Percentiles rank a stretch among this genome's conserved stretches.
Conservation (phyloP, 208 protist species). For the Trypanosoma caninum region DNA sequence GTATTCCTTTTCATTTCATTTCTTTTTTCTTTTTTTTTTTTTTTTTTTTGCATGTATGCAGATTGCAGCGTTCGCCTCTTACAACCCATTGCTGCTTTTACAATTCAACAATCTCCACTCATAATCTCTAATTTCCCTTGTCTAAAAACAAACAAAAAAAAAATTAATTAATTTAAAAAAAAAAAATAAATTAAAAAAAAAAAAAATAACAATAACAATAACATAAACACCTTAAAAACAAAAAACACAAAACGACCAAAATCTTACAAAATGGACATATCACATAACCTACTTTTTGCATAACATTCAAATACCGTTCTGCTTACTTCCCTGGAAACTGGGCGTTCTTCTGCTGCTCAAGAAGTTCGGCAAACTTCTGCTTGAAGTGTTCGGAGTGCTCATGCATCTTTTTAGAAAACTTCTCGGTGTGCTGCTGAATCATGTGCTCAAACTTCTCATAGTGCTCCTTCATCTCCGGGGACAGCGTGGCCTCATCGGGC, state of each 20-base stretch:
- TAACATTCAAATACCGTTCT: too few species aligned
- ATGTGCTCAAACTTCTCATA: constrained; percentile 92
- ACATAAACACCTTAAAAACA: not conserved
- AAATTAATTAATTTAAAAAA: constrained; percentile 9
- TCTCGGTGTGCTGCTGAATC: constrained; percentile 92
- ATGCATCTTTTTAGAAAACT: constrained; percentile 93
- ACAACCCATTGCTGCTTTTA: too few species aligned
- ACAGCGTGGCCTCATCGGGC: constrained; percentile 85
- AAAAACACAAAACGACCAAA: constrained; percentile 9
- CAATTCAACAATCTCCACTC: not conserved
- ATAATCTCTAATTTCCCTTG: not conserved
- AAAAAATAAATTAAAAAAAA: constrained; percentile 2
- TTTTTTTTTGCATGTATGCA: too few species aligned
- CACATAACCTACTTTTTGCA: too few species aligned
- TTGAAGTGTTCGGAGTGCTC: constrained; percentile 92
- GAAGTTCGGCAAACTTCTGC: constrained; percentile 85
- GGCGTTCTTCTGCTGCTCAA: constrained; percentile 92
- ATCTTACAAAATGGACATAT: not conserved
- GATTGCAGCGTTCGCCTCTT: too few species aligned
- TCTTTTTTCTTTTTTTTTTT: too few species aligned
- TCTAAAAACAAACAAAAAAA: constrained; percentile 11
- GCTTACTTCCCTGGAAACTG: constrained; percentile 86
- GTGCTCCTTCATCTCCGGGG: constrained; percentile 91
- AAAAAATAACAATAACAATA: not conserved
- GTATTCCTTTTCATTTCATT: too few species aligned